Conservation (phyloP, 2,329 filamentous ascomycete species). For the Talaromyces sp. region DNA sequence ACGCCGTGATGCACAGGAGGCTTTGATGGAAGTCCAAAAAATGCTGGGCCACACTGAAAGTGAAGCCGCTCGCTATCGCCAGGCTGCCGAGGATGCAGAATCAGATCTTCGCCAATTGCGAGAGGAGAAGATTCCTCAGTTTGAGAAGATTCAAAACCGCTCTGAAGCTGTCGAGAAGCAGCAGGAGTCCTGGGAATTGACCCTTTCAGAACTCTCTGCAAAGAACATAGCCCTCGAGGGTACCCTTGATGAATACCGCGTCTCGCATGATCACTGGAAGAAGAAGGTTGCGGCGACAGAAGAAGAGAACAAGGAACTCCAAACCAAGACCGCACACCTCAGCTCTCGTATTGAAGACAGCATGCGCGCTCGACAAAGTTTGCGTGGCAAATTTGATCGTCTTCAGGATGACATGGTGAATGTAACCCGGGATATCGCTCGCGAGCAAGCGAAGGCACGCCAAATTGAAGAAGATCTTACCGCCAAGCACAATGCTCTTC, state of each 20-base stretch:
- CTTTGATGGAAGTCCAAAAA: conserved; percentile 66
- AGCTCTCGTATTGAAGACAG: conserved; percentile 79
- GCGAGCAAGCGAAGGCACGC: conserved; percentile 74
- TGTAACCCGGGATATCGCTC: conserved; percentile 71
- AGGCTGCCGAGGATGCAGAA: conserved; percentile 59
- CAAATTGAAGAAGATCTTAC: conserved; percentile 60
- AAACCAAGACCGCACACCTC: conserved; percentile 67
- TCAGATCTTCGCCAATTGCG: conserved; percentile 59
- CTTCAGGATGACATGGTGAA: conserved; percentile 82
- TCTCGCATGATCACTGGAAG: conserved; percentile 55
- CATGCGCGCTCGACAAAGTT: conserved; percentile 73
- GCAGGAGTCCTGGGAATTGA: conserved; percentile 53
- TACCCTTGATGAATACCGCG: conserved; percentile 60
- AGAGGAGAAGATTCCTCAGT: conserved; percentile 64
- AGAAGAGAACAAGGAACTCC: conserved; percentile 65
- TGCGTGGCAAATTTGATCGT: conserved; percentile 76
- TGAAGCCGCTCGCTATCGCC: conserved; percentile 41
- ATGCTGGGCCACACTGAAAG: conserved; percentile 63
- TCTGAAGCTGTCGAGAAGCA: conserved; percentile 64
- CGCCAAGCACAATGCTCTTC: conserved; percentile 50
- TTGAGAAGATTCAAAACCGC: conserved; percentile 60
- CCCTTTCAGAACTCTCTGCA: conserved; percentile 48
- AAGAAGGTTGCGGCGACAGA: conserved; percentile 53
- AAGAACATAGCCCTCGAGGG: conserved; percentile 59
- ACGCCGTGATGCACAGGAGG: conserved; percentile 66